A percentile compares a stretch with the other conserved stretches of the same genome.
phyloP scores from a whole-genome alignment of 306 rosid species.

The Quercus cerris region DNA sequence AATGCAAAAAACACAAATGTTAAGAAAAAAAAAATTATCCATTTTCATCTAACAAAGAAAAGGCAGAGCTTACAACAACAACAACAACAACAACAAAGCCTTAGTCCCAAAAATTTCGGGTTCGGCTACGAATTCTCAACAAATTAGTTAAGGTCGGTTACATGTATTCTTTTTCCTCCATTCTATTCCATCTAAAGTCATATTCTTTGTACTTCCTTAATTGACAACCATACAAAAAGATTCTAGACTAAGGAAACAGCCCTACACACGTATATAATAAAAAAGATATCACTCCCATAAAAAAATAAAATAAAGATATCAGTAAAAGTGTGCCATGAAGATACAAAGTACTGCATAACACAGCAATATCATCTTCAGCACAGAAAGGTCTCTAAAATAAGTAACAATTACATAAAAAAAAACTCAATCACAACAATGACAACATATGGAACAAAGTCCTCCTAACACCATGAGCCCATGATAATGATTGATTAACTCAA shows the following conservation, averaged over 20 bases:
- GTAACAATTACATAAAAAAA: not conserved
- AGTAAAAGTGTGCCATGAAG: too few relatives aligned
- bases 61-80: not conserved
- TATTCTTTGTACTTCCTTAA: too few relatives aligned
- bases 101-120: too few relatives aligned
- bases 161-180: too few relatives aligned
- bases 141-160: too few relatives aligned
- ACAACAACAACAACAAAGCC: not conserved
- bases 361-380: not conserved
- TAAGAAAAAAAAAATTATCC: slow-evolving; percentile 1
- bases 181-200: too few relatives aligned
- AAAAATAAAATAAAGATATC: not conserved
- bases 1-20: slow-evolving; percentile 20
- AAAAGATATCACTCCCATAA: not conserved
- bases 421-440: not conserved
- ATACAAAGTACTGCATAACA: not conserved
- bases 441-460: not conserved
- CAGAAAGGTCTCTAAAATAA: not conserved
- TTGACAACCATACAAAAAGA: not conserved
- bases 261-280: not conserved
- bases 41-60: not conserved
- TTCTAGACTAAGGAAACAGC: not conserved
- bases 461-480: too few relatives aligned
- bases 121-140: too few relatives aligned
- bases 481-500: slow-evolving; percentile 1